Percentiles rank a stretch among this genome's conserved stretches.
Evolutionary conservation across 2,329 filamentous ascomycete genomes (phyloP).

Genomic region (Chrysosporium queenslandicum): DNA sequence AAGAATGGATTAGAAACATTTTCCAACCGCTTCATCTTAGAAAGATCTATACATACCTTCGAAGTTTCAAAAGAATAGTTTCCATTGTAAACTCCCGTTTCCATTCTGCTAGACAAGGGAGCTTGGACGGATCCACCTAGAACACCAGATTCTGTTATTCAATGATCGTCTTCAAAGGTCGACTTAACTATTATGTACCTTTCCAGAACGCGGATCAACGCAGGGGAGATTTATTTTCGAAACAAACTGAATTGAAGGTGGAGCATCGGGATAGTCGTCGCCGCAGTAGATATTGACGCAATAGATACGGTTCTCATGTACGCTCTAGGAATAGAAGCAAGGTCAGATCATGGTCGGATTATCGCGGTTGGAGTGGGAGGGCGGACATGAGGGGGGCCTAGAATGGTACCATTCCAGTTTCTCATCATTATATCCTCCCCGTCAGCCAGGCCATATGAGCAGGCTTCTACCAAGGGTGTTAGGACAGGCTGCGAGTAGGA

Average conservation of each 20-base stretch:
- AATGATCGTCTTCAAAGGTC: background rate
- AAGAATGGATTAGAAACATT: no score
- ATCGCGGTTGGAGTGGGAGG: background rate
- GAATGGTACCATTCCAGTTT: conserved; percentile 97
- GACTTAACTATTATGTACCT: conserved; percentile 39
- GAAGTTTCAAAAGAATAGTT: conserved; percentile 76
- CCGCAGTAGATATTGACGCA: conserved; percentile 95
- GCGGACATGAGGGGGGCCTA: conserved; percentile 86
- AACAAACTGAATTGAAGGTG: conserved; percentile 83
- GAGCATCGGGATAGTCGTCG: conserved; percentile 74
- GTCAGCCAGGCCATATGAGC: conserved; percentile 91
- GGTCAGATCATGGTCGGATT: background rate
- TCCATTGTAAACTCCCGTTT: conserved; percentile 92
- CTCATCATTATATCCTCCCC: conserved; percentile 93
- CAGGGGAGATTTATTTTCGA: conserved; percentile 95
- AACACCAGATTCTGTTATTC: background rate
- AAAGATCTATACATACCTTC: conserved; percentile 47
- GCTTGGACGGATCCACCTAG: conserved; percentile 69
- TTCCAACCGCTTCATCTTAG: conserved; percentile 12
- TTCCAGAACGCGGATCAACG: conserved; percentile 69
- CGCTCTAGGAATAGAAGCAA: conserved; percentile 51
- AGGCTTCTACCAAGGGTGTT: conserved; percentile 57
- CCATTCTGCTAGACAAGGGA: conserved; percentile 82
- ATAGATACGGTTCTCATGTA: conserved; percentile 98
- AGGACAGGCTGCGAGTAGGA: conserved; percentile 17